Base-by-base conservation (phyloP, 768 basidiomycete genomes). In the Xerocomus brunneocitrinus region DNA sequence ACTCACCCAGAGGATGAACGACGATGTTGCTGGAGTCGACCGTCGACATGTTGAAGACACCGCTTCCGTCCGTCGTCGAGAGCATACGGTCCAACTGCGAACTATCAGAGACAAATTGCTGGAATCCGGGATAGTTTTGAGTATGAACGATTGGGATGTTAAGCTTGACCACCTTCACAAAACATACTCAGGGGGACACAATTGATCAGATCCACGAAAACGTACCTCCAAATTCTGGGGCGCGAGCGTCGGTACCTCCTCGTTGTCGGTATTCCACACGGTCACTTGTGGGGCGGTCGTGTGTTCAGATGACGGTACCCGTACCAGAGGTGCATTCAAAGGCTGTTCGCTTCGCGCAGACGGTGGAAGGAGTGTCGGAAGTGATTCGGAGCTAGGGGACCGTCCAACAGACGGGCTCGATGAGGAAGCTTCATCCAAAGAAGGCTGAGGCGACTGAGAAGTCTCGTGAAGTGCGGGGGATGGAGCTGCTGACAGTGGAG, bases 401-500 rank as follows among this genome's bases (percentile, higher is more conserved):
- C 49, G 35, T 55, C 28, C 47, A 30, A 40, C 14, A 25, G 62
- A 54, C 19, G 49, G 19, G 16, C 44, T 50, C 9, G 58, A 58
- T 12, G 67, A 67, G 1, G 59, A 49, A 28, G 38, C 57, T 30
- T 51, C 42, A 27, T 61, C 65, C 8, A 48, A 53, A 28, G 34
- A 16, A 8, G 32, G 10, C 8, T 22, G 25, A 43, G 51, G 46
- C 39, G 58, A 61, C 13, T 54, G 47, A 19, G 62, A 59, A 4
- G 24, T 2, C 5, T 35, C 44, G 10, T 16, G 30, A n/a, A 65
- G 58, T 2, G 68, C 67, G 9, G 80, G 79, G 2, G 82, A 80
- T 8, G 76, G 67, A 5, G 78, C 77, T 14, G 75, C 74, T 0
- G 82, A 82, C 32, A 80, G 53, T 0, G 80, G 80, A 2, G 82